Conservation (phyloP, 1,284 basidiomycete genomes). For the Vanrija sp. region DNA sequence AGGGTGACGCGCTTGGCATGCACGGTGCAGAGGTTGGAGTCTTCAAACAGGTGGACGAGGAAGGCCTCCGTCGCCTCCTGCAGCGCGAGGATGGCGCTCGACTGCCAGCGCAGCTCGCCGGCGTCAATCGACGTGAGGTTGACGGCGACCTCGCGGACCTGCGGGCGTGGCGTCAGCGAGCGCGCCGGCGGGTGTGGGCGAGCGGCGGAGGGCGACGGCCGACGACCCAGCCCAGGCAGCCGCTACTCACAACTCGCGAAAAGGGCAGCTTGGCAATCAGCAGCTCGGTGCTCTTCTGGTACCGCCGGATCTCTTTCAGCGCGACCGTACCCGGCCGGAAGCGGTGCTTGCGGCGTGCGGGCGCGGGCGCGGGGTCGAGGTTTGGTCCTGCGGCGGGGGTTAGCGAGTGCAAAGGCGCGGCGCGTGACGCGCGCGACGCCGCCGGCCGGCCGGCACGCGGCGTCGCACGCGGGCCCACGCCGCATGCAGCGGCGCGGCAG, state of each 20-base stretch:
- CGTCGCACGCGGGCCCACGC: too few relatives aligned
- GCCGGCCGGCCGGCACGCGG: too few relatives aligned
- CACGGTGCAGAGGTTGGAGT: conserved; percentile 92
- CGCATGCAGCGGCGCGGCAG: too few relatives aligned
- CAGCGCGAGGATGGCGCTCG: conserved; percentile 78
- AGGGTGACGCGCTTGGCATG: conserved; percentile 98
- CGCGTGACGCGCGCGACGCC: too few relatives aligned
- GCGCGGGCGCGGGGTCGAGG: background rate
- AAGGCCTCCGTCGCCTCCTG: conserved; percentile 95
- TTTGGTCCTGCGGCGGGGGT: too few relatives aligned
- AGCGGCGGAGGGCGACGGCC: background rate
- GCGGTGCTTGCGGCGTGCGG: conserved; percentile 36
- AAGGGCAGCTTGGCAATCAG: conserved; percentile 84
- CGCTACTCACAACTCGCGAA: conserved; percentile 70
- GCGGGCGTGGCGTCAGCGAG: background rate
- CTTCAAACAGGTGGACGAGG: conserved; percentile 89
- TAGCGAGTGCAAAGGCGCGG: too few relatives aligned
- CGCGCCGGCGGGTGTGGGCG: background rate
- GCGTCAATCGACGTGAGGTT: conserved; percentile 76
- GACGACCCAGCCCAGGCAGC: conserved; percentile 9
- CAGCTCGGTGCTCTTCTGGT: conserved; percentile 87
- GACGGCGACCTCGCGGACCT: conserved; percentile 88
- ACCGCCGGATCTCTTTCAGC: conserved; percentile 83
- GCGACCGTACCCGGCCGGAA: conserved; percentile 85
- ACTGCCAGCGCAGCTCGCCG: conserved; percentile 78